Evolutionary conservation across 129 eudicot genomes (phyloP).

Genomic region (Flaveria robusta): DNA sequence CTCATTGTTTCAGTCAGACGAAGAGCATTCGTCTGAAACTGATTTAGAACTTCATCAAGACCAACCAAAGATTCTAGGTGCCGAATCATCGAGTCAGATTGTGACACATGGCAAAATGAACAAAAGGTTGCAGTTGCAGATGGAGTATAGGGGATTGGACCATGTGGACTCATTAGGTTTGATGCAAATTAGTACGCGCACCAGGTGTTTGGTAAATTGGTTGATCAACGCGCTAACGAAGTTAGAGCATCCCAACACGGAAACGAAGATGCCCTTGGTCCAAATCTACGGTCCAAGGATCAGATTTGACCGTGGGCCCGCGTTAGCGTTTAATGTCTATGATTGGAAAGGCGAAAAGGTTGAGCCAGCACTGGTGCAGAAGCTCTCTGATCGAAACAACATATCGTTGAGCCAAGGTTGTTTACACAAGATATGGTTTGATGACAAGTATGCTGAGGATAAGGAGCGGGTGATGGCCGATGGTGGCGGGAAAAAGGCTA

Average conservation of each 20-base stretch:
- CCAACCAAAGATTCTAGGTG: too few species aligned
- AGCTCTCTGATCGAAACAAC: slow-evolving; percentile 74
- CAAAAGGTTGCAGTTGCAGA: not conserved
- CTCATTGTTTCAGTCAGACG: slow-evolving; percentile 32
- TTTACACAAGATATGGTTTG: slow-evolving; percentile 64
- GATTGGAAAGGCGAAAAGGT: slow-evolving; percentile 92
- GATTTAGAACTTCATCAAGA: slow-evolving; percentile 52
- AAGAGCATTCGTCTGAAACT: slow-evolving; percentile 49
- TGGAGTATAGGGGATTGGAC: slow-evolving; percentile 72
- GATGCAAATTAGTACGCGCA: slow-evolving; percentile 55
- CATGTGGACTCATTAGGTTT: slow-evolving; percentile 80
- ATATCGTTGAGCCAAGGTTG: slow-evolving; percentile 69
- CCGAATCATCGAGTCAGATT: not conserved
- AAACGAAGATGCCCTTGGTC: slow-evolving; percentile 55
- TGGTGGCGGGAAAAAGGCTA: slow-evolving; percentile 36
- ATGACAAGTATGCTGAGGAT: slow-evolving; percentile 62
- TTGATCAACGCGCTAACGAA: slow-evolving; percentile 60
- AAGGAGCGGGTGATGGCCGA: slow-evolving; percentile 37
- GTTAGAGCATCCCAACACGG: slow-evolving; percentile 72
- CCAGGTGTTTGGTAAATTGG: slow-evolving; percentile 80
- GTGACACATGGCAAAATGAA: slow-evolving; percentile 19
- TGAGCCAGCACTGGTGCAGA: slow-evolving; percentile 76
- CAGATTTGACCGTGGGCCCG: slow-evolving; percentile 78
- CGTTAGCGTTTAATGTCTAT: slow-evolving; percentile 68
- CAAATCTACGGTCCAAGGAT: slow-evolving; percentile 75